Base-by-base conservation (phyloP, 306 rosid species). In the Argentina anserina region DNA sequence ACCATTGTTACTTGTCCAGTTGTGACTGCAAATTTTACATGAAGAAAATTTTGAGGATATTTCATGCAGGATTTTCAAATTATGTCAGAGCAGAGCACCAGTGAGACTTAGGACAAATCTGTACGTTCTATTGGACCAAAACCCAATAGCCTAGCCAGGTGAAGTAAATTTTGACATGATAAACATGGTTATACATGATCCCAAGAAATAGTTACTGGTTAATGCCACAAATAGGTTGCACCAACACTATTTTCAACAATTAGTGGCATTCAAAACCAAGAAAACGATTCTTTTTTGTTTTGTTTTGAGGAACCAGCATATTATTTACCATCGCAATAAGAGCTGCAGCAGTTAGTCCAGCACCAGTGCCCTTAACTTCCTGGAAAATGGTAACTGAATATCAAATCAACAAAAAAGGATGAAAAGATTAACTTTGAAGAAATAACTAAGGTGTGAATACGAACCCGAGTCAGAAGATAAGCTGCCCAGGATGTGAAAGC, bases 401-500 rank as follows among this genome's bases (percentile, higher is more conserved):
- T 39, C 64, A 73, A 34, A 62, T 81, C 50, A 78, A 75, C 34
- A 65, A 78, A 76, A 42, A 73, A 34, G 65, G 65, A 66, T 37
- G 53, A 69, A 77, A 36, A 37, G 23, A 42, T 20, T 5, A 36
- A 6, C 62, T 55, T 40, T 37, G 26, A 46, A 36, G 65, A 50
- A 60, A 45, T 59, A 60, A 70, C 71, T 49, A 15, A 43, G 43
- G 67, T 50, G 49, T n/a, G 73, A 74, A 74, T 56, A 75, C 86
- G 33, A 78, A 90, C 98, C 97, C 88, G 88, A 13, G 98, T 87
- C 71, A 93, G 82, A 75, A 91, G 90, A 85, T 82, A 93, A 70
- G 98, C 80, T 61, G 98, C 92, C 98, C 98, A 93, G 21, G 98
- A 86, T 67, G 98, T 97, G 78, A 93, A 91, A 76, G 98, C 97